Conservation (phyloP, 352 stramenopile species). For the Phytophthora citrophthora region DNA sequence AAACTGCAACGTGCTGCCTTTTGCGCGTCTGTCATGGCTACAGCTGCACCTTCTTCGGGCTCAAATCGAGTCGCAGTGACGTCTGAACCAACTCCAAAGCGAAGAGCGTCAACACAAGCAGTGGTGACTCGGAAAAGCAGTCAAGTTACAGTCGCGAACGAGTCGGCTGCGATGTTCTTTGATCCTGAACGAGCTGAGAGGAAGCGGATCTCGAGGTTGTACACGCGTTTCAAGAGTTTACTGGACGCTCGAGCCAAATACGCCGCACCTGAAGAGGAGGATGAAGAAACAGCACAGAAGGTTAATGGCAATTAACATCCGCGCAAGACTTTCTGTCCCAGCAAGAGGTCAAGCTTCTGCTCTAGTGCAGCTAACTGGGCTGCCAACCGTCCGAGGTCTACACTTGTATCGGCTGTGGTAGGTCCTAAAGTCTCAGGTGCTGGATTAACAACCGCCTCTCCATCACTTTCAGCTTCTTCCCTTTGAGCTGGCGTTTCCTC, state of each 20-base stretch:
- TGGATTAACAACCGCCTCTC: conserved; percentile 7
- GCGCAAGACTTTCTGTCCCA: conserved; percentile 9
- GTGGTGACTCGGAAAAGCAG: conserved; percentile 1
- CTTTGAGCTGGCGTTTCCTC: neutral
- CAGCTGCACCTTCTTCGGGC: neutral
- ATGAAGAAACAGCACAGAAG: neutral
- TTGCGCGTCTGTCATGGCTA: conserved; percentile 55
- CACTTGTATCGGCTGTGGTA: conserved; percentile 1
- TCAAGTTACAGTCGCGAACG: conserved; percentile 3
- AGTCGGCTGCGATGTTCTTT: conserved; percentile 36
- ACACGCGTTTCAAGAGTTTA: conserved; percentile 63
- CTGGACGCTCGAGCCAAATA: conserved; percentile 61
- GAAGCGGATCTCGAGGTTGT: conserved; percentile 64
- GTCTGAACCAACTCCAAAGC: conserved; percentile 4
- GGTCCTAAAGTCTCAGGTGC: neutral
- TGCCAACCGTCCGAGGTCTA: conserved; percentile 19
- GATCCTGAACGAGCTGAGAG: conserved; percentile 62
- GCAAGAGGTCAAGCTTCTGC: conserved; percentile 32
- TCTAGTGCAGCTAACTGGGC: conserved; percentile 19
- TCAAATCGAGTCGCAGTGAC: neutral
- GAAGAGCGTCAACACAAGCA: conserved; percentile 5
- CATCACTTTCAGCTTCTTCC: neutral
- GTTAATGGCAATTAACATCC: neutral
- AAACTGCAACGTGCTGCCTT: conserved; percentile 65
- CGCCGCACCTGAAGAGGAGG: conserved; percentile 20